A percentile compares a stretch with the other conserved stretches of the same genome.
These are phyloP conservation scores for Kondoa subrosea DNA, from an alignment of 768 basidiomycete species.

Conservation along the genomic window DNA sequence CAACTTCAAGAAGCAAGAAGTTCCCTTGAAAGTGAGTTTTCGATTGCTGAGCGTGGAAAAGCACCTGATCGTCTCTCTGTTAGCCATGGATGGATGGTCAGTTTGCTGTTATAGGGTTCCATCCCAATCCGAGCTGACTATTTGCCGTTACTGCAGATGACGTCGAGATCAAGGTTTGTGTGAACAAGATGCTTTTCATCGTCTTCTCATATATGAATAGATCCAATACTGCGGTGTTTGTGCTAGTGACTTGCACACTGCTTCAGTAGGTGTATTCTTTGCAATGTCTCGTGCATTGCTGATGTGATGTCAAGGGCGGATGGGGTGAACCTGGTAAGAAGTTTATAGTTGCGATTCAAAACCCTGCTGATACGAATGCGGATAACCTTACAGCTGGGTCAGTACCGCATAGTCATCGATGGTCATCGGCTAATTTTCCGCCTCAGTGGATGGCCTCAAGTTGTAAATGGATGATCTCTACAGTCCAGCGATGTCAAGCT, in stretches of 20 bases:
- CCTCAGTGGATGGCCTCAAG: slow-evolving; percentile 2
- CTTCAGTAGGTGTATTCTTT: no score
- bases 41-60: no score
- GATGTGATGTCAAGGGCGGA: slow-evolving; percentile 8
- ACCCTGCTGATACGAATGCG: slow-evolving; percentile 26
- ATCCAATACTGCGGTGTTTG: no score
- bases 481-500: background rate
- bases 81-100: no score
- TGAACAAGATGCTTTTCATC: no score
- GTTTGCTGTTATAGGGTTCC: background rate
- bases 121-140: background rate
- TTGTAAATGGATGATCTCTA: background rate
- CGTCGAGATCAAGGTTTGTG: slow-evolving; percentile 19
- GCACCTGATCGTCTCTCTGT: no score
- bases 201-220: no score
- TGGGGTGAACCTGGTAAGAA: slow-evolving; percentile 11
- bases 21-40: background rate
- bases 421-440: no score
- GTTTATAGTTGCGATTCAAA: slow-evolving; percentile 24
- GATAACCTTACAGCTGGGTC: background rate
- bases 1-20: slow-evolving; percentile 15
- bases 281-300: no score
- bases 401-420: no score
- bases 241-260: slow-evolving; percentile 18
- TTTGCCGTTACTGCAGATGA: slow-evolving; percentile 8